phyloP scores from a whole-genome alignment of 2,329 filamentous ascomycete species.

The Penicillium brasilianum region DNA sequence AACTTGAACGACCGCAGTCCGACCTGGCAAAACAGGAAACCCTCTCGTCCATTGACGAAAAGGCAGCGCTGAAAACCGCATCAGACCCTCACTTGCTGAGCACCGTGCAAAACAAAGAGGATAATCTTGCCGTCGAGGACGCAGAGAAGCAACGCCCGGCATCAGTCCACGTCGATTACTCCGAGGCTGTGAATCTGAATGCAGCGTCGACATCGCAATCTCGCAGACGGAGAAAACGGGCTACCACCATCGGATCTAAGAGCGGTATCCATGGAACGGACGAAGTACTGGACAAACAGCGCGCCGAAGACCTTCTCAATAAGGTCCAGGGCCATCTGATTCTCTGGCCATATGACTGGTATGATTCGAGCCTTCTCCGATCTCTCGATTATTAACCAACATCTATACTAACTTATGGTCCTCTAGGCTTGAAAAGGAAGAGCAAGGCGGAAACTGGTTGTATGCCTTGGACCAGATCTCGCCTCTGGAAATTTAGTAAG shows the following conservation, averaged over 20 bases:
- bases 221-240: slow-evolving; percentile 48
- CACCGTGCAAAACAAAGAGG: slow-evolving; percentile 33
- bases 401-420: slow-evolving; percentile 18
- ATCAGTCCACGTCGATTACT: slow-evolving; percentile 44
- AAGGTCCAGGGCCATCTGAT: slow-evolving; percentile 88
- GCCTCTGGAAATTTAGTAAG: slow-evolving; percentile 87
- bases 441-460: slow-evolving; percentile 92
- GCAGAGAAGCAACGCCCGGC: slow-evolving; percentile 39
- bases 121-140: slow-evolving; percentile 35
- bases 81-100: slow-evolving; percentile 35
- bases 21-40: slow-evolving; percentile 39
- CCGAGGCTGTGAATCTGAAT: slow-evolving; percentile 48
- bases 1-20: slow-evolving; percentile 41
- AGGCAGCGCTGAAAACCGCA: slow-evolving; percentile 41
- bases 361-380: slow-evolving; percentile 29
- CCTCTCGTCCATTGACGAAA: slow-evolving; percentile 50
- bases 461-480: slow-evolving; percentile 96
- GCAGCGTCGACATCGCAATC: slow-evolving; percentile 35
- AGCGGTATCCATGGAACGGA: slow-evolving; percentile 63
- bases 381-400: slow-evolving; percentile 12
- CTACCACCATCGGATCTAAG: slow-evolving; percentile 53
- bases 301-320: slow-evolving; percentile 80
- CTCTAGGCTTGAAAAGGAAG: slow-evolving; percentile 77
- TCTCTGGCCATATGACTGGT: slow-evolving; percentile 93
- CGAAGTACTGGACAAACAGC: slow-evolving; percentile 73